Conservation (phyloP, 140 eudicot species). For the Senecio squalidus region DNA sequence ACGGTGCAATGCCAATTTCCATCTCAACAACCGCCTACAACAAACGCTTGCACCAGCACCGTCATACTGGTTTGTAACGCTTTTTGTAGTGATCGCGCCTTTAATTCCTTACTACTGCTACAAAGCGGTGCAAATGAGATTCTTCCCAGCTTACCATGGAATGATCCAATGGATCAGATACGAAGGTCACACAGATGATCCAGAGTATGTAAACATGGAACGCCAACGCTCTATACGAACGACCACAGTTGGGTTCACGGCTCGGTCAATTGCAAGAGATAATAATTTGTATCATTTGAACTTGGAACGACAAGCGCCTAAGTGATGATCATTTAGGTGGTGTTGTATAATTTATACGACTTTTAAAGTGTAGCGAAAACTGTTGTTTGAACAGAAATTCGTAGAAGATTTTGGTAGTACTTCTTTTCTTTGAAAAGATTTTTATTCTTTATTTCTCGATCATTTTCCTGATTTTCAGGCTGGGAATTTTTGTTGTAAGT, state of each 20-base stretch:
- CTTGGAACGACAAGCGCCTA: conserved; percentile 27
- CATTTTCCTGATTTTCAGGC: conserved; percentile 11
- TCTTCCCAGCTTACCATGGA: conserved; percentile 93
- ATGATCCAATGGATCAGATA: conserved; percentile 87
- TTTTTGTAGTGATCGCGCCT: conserved; percentile 47
- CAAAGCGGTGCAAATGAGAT: conserved; percentile 62
- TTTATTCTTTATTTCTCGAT: conserved; percentile 17
- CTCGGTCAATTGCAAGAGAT: conserved; percentile 62
- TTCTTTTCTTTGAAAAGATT: background rate
- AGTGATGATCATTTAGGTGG: conserved; percentile 16
- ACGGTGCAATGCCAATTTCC: conserved; percentile 58
- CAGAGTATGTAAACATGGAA: conserved; percentile 60
- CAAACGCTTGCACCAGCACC: conserved; percentile 64
- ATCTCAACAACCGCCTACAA: conserved; percentile 61
- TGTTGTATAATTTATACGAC: background rate
- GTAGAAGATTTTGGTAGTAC: conserved; percentile 23
- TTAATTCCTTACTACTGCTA: conserved; percentile 62
- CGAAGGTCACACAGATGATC: conserved; percentile 62
- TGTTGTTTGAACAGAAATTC: conserved; percentile 28
- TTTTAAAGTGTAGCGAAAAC: background rate
- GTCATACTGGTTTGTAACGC: conserved; percentile 56
- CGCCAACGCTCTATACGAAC: conserved; percentile 65
- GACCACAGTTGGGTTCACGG: conserved; percentile 73
- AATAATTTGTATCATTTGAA: conserved; percentile 29
- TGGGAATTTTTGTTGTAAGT: conserved; percentile 25